Base-by-base conservation (phyloP, 2,329 filamentous ascomycete species). In the Scedosporium dehoogii region DNA sequence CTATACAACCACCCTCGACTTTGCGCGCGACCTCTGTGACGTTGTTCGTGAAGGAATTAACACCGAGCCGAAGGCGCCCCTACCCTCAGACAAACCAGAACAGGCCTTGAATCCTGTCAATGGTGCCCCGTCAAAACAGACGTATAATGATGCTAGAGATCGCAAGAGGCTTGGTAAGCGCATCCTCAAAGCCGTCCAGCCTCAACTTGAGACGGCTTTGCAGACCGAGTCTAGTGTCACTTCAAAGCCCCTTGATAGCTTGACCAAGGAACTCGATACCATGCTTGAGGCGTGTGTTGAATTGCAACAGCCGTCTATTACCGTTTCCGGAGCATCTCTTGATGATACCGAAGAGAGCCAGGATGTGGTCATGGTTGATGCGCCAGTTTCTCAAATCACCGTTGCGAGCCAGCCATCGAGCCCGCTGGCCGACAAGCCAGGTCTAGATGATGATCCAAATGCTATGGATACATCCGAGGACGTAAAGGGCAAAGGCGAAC, bases 121-220 rank as follows among this genome's bases (percentile, higher is more conserved):
- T n/a, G 33, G 58, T 18, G 56, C 62, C 3, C 67, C 51, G 74
- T 69, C 68, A 82, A 86, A 77, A 73, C 77, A 74, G 69, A 80
- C 72, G 69, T 86, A 76, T 73, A 78, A 75, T 64, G 91, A 96
- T 68, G 85, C 91, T 64, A 89, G 90, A 63, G 90, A 96, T 67
- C 86, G 89, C 65, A 89, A 90, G 69, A 89, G 88, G 68, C 78
- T 96, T n/a, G 91, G 90, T 25, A 96, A 96, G 74, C 85, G 92
- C 27, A 96, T 97, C 65, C 82, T 96, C 67, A 96, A 91, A 72
- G 85, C 87, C 1, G 82, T 96, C 38, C 90, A 96, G 71, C 86
- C 89, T 14, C 81, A 86, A 55, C 78, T 96, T 3, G 89, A 96
- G 72, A 81, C 84, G 62, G 91, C 91, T 0, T 76, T 92, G 57